Conservation (phyloP, 116 monocot genomes). For the Cymodocea nodosa region DNA sequence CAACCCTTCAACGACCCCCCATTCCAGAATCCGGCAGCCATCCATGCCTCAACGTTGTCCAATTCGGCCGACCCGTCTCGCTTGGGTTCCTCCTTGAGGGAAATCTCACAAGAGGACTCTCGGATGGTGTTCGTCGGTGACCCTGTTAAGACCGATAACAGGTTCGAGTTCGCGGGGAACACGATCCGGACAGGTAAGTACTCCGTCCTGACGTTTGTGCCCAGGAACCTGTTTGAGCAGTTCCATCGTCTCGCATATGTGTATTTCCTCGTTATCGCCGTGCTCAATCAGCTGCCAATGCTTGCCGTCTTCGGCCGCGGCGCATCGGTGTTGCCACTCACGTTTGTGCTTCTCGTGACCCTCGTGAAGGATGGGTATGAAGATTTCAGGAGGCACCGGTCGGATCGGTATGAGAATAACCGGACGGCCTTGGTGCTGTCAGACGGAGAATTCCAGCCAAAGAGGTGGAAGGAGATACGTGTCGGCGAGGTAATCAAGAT, state of each 20-base stretch:
- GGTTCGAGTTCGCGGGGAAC: slow-evolving; percentile 32
- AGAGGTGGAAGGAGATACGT: slow-evolving; percentile 47
- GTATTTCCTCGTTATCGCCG: slow-evolving; percentile 66
- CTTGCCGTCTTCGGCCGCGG: slow-evolving; percentile 58
- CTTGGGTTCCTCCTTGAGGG: slow-evolving; percentile 30
- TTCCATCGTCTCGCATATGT: slow-evolving; percentile 86
- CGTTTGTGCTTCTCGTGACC: slow-evolving; percentile 67
- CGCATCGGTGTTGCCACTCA: slow-evolving; percentile 53
- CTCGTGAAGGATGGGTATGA: slow-evolving; percentile 90
- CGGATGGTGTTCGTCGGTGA: slow-evolving; percentile 53
- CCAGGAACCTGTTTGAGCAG: slow-evolving; percentile 83
- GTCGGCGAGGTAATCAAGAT: slow-evolving; percentile 59
- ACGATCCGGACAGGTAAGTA: slow-evolving; percentile 49
- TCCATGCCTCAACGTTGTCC: slow-evolving; percentile 12
- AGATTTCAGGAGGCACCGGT: slow-evolving; percentile 72
- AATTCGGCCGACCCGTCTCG: slow-evolving; percentile 26
- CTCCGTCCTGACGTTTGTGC: slow-evolving; percentile 52
- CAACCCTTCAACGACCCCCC: not conserved
- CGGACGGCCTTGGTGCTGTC: slow-evolving; percentile 22
- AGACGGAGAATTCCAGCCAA: slow-evolving; percentile 37
- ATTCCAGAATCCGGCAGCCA: slow-evolving; percentile 1
- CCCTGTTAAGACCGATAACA: slow-evolving; percentile 23
- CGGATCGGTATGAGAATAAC: slow-evolving; percentile 61
- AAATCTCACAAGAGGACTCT: slow-evolving; percentile 54
- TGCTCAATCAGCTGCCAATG: slow-evolving; percentile 72